Evolutionary conservation across 345 rosid species (phyloP).

Genomic region (Firmiana major): DNA sequence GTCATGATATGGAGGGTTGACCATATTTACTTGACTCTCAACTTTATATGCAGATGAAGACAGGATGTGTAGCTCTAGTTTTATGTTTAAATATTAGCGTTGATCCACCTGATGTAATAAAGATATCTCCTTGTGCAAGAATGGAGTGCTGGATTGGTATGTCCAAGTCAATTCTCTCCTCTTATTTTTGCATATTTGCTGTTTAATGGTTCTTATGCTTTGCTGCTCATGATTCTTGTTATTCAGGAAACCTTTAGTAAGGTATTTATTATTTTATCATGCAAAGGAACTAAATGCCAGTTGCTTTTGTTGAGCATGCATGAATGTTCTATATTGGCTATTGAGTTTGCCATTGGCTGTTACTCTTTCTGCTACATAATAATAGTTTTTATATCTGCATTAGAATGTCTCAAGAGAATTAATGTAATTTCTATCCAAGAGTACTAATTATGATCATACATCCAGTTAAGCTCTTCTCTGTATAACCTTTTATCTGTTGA

Average conservation of each 20-base stretch:
- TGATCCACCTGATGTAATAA: slow-evolving; percentile 99
- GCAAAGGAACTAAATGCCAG: neutral
- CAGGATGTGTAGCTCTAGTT: slow-evolving; percentile 97
- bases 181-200: slow-evolving; percentile 2
- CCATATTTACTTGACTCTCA: slow-evolving; percentile 4
- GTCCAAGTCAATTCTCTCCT: slow-evolving; percentile 10
- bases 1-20: slow-evolving; percentile 1
- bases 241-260: neutral
- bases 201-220: neutral
- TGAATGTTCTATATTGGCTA: neutral
- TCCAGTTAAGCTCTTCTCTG: neutral
- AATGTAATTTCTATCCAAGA: neutral
- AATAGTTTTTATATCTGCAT: neutral
- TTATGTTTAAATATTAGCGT: slow-evolving; percentile 93
- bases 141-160: slow-evolving; percentile 99
- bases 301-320: neutral
- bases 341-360: neutral
- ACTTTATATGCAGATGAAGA: slow-evolving; percentile 87
- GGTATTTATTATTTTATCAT: neutral
- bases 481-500: neutral
- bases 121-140: slow-evolving; percentile 99
- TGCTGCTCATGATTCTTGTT: neutral
- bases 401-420: neutral
- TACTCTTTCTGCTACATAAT: neutral
- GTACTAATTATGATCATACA: neutral